Evolutionary conservation across 352 stramenopile species (phyloP).

Genomic region (Globisporangium mamillatum): DNA sequence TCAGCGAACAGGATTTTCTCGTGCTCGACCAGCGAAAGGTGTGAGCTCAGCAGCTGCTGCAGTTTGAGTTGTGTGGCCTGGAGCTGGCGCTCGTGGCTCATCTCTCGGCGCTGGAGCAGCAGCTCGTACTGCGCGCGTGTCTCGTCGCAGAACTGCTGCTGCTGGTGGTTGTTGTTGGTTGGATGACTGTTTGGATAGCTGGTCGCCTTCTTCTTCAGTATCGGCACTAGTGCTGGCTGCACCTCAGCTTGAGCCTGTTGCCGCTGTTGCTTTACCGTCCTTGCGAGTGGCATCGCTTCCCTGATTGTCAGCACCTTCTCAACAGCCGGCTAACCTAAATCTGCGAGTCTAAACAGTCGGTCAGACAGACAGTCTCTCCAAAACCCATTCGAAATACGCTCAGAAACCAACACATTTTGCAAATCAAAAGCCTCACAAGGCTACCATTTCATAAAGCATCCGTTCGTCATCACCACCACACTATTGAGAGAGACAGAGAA

Average conservation of each 20-base stretch:
- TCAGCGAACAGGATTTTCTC: constrained; percentile 34
- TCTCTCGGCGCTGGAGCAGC: constrained; percentile 40
- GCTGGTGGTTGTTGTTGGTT: not conserved
- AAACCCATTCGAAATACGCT: not conserved
- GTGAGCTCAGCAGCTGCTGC: constrained; percentile 40
- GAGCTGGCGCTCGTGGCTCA: constrained; percentile 40
- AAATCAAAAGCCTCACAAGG: not conserved
- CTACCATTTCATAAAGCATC: not conserved
- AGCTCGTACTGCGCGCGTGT: constrained; percentile 54
- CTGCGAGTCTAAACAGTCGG: not conserved
- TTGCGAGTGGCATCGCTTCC: constrained; percentile 2
- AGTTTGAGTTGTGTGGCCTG: constrained; percentile 37
- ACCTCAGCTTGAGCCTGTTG: not conserved
- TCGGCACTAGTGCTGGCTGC: not conserved
- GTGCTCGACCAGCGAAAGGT: constrained; percentile 53
- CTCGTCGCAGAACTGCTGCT: constrained; percentile 47
- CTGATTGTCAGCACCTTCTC: not conserved
- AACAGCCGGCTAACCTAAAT: not conserved
- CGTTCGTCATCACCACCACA: not conserved
- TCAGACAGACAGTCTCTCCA: not conserved
- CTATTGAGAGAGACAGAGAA: not conserved
- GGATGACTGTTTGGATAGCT: not conserved
- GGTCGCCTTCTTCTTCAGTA: constrained; percentile 30
- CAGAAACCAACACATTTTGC: not conserved
- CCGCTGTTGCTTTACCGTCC: not conserved